Conservation (phyloP, 1,139 yeast species). For the Sugiyamaella pinicola region DNA sequence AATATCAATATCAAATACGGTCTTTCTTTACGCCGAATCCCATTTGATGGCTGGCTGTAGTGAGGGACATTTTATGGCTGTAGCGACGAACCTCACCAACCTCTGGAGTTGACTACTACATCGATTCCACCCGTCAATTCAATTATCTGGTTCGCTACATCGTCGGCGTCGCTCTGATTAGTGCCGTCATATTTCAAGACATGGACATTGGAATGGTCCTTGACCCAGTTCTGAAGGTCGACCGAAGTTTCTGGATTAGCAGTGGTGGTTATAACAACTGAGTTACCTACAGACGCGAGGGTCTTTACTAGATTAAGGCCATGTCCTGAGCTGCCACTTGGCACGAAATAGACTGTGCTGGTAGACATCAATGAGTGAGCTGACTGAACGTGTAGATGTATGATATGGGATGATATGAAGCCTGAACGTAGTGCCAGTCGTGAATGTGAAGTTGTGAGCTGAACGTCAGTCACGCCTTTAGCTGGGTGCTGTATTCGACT, state of each 20-base stretch:
- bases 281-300: constrained; percentile 8
- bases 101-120: constrained; percentile 12
- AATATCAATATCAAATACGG: no score
- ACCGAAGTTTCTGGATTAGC: constrained; percentile 10
- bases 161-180: constrained; percentile 14
- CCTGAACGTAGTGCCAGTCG: no score
- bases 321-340: constrained; percentile 20
- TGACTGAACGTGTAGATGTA: no score
- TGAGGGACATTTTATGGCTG: no score
- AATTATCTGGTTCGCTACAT: constrained; percentile 17
- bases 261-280: constrained; percentile 20
- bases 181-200: constrained; percentile 20
- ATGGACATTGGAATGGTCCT: constrained; percentile 17
- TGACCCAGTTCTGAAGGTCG: constrained; percentile 16
- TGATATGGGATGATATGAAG: no score
- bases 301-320: constrained; percentile 19
- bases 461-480: no score
- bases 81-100: not conserved
- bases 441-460: no score
- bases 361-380: not conserved
- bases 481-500: no score
- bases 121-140: constrained; percentile 21
- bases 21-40: no score
- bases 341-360: constrained; percentile 19
- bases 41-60: no score